These are phyloP conservation scores for Neurospora sp. DNA, from an alignment of 495 filamentous ascomycete genomes.

Conservation along the genomic window DNA sequence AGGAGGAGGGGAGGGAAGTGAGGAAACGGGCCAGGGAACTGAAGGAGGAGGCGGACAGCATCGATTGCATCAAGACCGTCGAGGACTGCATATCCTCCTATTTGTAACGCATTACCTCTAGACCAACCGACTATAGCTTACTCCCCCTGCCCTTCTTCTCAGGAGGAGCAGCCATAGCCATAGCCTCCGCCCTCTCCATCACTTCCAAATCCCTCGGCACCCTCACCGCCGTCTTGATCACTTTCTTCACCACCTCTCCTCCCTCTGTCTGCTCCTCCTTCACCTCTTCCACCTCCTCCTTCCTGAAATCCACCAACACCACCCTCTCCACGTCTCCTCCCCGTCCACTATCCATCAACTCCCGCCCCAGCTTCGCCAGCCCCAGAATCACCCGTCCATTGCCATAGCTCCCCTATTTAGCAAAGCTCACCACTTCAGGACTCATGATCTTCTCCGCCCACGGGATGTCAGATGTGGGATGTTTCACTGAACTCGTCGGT, in stretches of 20 bases:
- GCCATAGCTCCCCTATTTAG: conserved; percentile 24
- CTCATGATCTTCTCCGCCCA: conserved; percentile 76
- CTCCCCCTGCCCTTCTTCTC: not conserved
- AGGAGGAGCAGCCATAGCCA: conserved; percentile 4
- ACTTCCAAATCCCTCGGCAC: conserved; percentile 19
- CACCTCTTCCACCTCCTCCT: conserved; percentile 44
- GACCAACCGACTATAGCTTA: conserved; percentile 1
- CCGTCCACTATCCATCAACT: conserved; percentile 50
- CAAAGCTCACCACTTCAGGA: conserved; percentile 44
- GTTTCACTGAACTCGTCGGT: conserved; percentile 20
- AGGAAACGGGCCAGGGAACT: conserved; percentile 2
- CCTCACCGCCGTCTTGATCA: conserved; percentile 22
- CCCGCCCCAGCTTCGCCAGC: conserved; percentile 61
- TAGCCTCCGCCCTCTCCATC: conserved; percentile 13
- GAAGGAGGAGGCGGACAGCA: conserved; percentile 14
- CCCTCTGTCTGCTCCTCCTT: conserved; percentile 28
- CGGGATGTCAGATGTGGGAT: conserved; percentile 36
- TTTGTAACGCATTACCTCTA: not conserved
- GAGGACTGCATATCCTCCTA: not conserved
- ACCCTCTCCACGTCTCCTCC: conserved; percentile 66
- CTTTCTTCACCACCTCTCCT: conserved; percentile 41
- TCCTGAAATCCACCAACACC: conserved; percentile 56
- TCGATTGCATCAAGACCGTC: conserved; percentile 15
- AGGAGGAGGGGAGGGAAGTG: conserved; percentile 6
- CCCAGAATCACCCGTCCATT: conserved; percentile 48